These are phyloP conservation scores for Saccharomycopsis vini DNA, from an alignment of 805 yeast species.

Conservation along the genomic window DNA sequence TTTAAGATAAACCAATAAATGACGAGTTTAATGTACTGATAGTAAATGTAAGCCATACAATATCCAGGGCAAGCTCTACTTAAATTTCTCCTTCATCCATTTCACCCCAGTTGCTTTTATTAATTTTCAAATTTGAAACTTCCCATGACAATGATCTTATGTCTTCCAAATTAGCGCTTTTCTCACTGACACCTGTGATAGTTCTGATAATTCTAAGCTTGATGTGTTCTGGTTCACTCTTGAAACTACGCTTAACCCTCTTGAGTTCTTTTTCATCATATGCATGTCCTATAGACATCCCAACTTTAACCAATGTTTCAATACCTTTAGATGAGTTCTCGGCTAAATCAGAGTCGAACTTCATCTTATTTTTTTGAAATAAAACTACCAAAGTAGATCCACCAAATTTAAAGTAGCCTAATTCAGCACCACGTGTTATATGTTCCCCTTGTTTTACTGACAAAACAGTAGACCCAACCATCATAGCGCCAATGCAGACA, in stretches of 20 bases:
- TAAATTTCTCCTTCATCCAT: background rate
- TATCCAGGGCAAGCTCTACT: no score
- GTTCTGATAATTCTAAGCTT: conserved; percentile 45
- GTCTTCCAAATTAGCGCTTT: conserved; percentile 1
- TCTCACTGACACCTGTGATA: conserved; percentile 43
- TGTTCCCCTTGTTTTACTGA: conserved; percentile 53
- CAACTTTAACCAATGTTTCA: conserved; percentile 82
- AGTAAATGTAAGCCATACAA: no score
- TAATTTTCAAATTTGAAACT: conserved; percentile 11
- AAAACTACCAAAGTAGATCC: conserved; percentile 79
- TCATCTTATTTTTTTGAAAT: conserved; percentile 41
- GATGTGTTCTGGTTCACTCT: conserved; percentile 37
- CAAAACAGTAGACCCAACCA: conserved; percentile 87
- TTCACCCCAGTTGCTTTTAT: background rate
- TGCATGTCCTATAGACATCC: conserved; percentile 84
- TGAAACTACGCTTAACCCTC: conserved; percentile 39
- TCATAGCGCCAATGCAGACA: conserved; percentile 94
- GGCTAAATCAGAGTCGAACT: conserved; percentile 66
- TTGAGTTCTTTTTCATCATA: conserved; percentile 39
- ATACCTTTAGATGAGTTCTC: conserved; percentile 53
- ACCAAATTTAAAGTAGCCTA: conserved; percentile 94
- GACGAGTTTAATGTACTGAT: no score
- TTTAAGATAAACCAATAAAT: no score
- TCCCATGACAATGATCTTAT: conserved; percentile 16
- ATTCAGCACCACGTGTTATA: conserved; percentile 65